These are phyloP conservation scores for Rhodotorula sp. DNA, from an alignment of 1,284 basidiomycete species.

Conservation along the genomic window DNA sequence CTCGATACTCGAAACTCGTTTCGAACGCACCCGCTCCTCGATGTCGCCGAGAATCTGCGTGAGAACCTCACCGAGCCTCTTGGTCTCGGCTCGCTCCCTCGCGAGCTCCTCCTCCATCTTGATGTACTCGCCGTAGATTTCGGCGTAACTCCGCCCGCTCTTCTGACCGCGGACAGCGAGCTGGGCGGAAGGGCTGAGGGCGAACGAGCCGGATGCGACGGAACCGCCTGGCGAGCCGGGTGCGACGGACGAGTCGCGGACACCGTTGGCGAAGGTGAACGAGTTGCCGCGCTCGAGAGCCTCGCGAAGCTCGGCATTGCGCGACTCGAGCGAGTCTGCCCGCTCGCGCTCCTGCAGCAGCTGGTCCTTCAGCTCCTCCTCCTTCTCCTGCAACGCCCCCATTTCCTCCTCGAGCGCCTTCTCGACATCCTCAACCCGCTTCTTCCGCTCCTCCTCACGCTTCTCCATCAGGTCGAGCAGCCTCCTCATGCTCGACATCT, in stretches of 20 bases:
- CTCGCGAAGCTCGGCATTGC: conserved; percentile 50
- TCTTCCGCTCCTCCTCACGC: conserved; percentile 72
- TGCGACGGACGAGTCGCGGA: background rate
- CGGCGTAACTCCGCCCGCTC: conserved; percentile 80
- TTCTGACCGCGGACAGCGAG: conserved; percentile 31
- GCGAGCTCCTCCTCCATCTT: conserved; percentile 77
- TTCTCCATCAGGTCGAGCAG: conserved; percentile 77
- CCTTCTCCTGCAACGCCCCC: conserved; percentile 65
- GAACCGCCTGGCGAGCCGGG: conserved; percentile 18
- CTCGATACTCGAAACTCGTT: background rate
- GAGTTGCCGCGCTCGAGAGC: conserved; percentile 47
- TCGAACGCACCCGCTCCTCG: conserved; percentile 71
- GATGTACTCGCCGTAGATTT: conserved; percentile 84
- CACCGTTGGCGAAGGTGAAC: background rate
- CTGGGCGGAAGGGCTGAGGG: conserved; percentile 33
- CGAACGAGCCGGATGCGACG: conserved; percentile 16
- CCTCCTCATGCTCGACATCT: conserved; percentile 67
- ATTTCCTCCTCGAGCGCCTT: conserved; percentile 70
- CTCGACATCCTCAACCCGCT: conserved; percentile 73
- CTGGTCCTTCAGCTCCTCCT: conserved; percentile 62
- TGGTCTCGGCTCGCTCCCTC: conserved; percentile 72
- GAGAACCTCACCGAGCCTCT: conserved; percentile 73
- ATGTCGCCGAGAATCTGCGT: conserved; percentile 75
- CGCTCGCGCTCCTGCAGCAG: conserved; percentile 57
- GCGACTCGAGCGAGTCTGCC: conserved; percentile 51